Conservation (phyloP, 257 asterid genomes). For the Paraleonurus japonicus region DNA sequence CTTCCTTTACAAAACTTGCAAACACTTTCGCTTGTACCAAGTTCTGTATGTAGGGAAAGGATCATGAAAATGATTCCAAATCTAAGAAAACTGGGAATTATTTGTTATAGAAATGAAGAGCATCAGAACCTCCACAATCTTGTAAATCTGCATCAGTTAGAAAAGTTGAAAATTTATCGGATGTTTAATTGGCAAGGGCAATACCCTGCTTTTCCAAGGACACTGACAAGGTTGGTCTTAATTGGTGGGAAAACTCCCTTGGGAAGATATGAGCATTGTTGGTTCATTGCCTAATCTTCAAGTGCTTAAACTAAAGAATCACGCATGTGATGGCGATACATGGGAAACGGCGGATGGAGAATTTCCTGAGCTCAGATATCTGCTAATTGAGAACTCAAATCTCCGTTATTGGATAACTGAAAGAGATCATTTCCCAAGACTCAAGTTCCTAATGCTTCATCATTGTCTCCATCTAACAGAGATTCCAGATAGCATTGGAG, state of each 20-base stretch:
- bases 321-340: not conserved
- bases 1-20: not conserved
- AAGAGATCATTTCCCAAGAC: conserved; percentile 15
- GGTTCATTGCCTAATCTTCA: conserved; percentile 20
- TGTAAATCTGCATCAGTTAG: not conserved
- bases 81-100: not conserved
- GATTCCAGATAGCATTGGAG: not conserved
- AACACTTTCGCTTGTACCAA: not conserved
- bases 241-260: not conserved
- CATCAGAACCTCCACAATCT: not conserved
- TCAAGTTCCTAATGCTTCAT: not conserved
- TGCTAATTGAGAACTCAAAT: not conserved
- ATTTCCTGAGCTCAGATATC: conserved; percentile 7
- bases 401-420: conserved; percentile 12
- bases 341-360: conserved; percentile 14
- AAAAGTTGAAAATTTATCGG: not conserved
- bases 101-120: not conserved
- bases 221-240: not conserved
- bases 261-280: not conserved
- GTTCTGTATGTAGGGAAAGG: not conserved
- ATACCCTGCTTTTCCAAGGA: not conserved
- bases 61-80: not conserved
- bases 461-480: not conserved
- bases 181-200: not conserved
- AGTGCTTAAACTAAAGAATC: not conserved